These are phyloP conservation scores for Salix purpurea DNA, from an alignment of 345 rosid genomes.

Conservation along the genomic window DNA sequence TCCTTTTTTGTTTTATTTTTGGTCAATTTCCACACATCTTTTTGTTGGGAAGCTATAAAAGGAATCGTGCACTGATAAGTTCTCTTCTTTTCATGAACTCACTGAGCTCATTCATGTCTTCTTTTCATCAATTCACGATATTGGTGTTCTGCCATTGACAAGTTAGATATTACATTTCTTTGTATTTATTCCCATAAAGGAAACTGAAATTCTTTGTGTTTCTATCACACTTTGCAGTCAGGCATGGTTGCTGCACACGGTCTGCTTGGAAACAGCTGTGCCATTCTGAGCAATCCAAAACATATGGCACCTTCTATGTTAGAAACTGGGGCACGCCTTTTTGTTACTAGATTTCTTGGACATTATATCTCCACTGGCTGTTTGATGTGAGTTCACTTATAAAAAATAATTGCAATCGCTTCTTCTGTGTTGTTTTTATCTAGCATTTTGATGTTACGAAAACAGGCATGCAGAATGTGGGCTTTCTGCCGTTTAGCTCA, in stretches of 20 bases:
- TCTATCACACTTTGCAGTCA: conserved; percentile 39
- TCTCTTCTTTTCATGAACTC: too few species aligned
- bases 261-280: conserved; percentile 45
- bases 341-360: conserved; percentile 57
- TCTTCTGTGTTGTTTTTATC: background rate
- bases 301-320: conserved; percentile 61
- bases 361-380: conserved; percentile 48
- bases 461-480: too few species aligned
- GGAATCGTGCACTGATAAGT: background rate
- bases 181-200: background rate
- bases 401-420: too few species aligned
- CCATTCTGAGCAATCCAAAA: conserved; percentile 37
- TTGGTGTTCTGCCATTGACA: background rate
- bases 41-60: background rate
- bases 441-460: background rate
- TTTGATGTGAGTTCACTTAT: conserved; percentile 48
- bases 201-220: background rate
- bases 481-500: too few species aligned
- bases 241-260: conserved; percentile 67
- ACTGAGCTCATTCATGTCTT: background rate
- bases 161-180: background rate
- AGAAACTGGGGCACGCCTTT: conserved; percentile 61
- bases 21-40: background rate
- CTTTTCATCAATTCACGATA: background rate
- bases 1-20: background rate